These are phyloP conservation scores for Fusarium camptoceras DNA, from an alignment of 2,329 filamentous ascomycete genomes.

Conservation along the genomic window DNA sequence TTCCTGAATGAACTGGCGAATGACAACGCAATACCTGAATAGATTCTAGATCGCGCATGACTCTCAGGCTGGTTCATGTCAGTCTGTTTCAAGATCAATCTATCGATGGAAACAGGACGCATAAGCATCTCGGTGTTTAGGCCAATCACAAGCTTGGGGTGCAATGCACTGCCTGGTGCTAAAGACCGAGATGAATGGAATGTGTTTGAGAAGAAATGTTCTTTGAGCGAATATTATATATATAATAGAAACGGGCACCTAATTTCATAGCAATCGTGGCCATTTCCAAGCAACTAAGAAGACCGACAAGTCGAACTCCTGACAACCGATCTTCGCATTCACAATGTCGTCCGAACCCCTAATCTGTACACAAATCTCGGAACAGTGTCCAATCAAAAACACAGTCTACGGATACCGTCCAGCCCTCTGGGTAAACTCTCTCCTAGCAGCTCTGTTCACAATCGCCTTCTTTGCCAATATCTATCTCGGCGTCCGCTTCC, in stretches of 20 bases:
- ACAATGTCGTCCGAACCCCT: neutral
- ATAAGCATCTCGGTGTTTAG: neutral
- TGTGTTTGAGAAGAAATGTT: neutral
- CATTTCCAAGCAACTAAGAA: too few species aligned
- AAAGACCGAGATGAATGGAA: neutral
- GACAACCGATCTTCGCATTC: accelerated
- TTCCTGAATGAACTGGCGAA: neutral
- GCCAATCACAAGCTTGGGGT: neutral
- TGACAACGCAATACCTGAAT: accelerated
- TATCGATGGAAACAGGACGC: neutral
- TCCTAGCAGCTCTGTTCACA: neutral
- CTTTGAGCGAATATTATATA: neutral
- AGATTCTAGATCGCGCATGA: too few species aligned
- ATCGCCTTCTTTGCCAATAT: conserved; percentile 3
- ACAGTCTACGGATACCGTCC: conserved; percentile 8
- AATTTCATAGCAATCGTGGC: accelerated
- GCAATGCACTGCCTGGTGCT: neutral
- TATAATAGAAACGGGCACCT: accelerated
- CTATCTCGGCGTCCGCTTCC: conserved; percentile 3
- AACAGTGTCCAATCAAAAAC: neutral
- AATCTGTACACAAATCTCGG: neutral
- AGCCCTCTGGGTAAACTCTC: neutral
- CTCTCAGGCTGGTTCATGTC: accelerated
- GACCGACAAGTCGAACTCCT: neutral
- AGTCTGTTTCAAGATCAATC: neutral